A percentile compares a stretch with the other conserved stretches of the same genome.
Evolutionary conservation across 257 asterid genomes (phyloP).

Genomic region (Solanum corneliomulleri): DNA sequence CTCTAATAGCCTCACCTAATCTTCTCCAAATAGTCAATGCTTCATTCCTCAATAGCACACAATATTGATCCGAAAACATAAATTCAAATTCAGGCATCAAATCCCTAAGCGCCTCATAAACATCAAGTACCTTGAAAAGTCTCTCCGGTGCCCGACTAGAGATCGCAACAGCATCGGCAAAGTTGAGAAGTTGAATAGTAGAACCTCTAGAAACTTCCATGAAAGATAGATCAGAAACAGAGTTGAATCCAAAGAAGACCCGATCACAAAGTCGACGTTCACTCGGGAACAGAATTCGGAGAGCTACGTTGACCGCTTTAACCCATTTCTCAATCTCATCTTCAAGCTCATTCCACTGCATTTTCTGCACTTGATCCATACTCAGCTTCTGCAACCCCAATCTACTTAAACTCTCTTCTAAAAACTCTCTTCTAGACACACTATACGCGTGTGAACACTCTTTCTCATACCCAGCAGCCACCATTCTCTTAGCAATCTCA

Average conservation of each 20-base stretch:
- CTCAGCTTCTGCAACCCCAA: constrained; percentile 71
- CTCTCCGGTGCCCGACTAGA: constrained; percentile 97
- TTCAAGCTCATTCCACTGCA: constrained; percentile 82
- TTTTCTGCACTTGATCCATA: constrained; percentile 76
- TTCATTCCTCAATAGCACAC: constrained; percentile 59
- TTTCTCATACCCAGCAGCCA: constrained; percentile 77
- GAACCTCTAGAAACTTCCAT: constrained; percentile 95
- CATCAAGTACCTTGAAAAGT: constrained; percentile 79
- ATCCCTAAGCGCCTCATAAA: constrained; percentile 79
- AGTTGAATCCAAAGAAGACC: constrained; percentile 47
- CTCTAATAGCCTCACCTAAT: constrained; percentile 67
- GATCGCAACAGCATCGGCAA: constrained; percentile 84
- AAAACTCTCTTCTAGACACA: constrained; percentile 64
- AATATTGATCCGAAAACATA: constrained; percentile 79
- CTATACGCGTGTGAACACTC: constrained; percentile 90
- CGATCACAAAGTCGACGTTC: constrained; percentile 91
- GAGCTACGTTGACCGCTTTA: constrained; percentile 62
- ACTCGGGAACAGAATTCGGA: constrained; percentile 76
- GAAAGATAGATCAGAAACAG: constrained; percentile 74
- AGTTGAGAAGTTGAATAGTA: constrained; percentile 70
- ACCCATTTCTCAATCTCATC: constrained; percentile 94
- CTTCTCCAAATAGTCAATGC: constrained; percentile 74
- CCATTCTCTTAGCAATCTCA: constrained; percentile 87
- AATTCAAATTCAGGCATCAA: constrained; percentile 81
- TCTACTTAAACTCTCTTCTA: constrained; percentile 91